Base-by-base conservation (phyloP, 306 rosid species). In the Prunus padus region DNA sequence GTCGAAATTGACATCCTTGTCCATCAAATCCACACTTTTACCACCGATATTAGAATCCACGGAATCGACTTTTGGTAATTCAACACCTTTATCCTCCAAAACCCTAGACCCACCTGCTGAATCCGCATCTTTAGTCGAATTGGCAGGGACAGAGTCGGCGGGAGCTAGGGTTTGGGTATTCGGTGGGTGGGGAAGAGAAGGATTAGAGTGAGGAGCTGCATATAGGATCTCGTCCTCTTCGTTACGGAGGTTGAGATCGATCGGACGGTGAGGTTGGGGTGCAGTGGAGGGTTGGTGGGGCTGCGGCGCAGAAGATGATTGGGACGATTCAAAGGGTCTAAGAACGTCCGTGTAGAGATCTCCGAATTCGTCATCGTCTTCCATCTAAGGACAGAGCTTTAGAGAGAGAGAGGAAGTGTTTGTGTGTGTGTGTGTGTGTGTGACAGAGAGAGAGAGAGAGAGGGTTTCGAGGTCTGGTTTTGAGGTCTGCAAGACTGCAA, bases 351-450 rank as follows among this genome's bases (percentile, higher is more conserved):
- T 92, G 87, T 92, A 96, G 45, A 96, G 96, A 90, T 96, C 99
- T 83, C 99, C 99, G 81, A 96, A 96, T 89, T 96, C 99, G 16
- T 96, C 99, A 62, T 96, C 99, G 71, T 96, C 99, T 77, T 96
- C 99, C 99, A 96, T 95, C 40, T 23, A 25, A 26, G 10, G n/a
- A 26, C 6, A 11, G 16, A 59, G 26, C 8, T 33, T 18, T 33
- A 33, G 62, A 61, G 63, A 26, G 73, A 52, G 56, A 49, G n/a
- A 19, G 45, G 22, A 50, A 37, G 75, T 57, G 40, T 16, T 1
- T n/a, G 42, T 65, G 62, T 28, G 50, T 71, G 37, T 31, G 37
- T 31, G 37, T 31, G 6, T 31, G 33, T 31, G 6, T 31, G 33
- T 26, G 65, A 33, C 79, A 49, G 42, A 16, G 76, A 20, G 37